Evolutionary conservation across 2,329 filamentous ascomycete species (phyloP).

Genomic region (Stenocarpella maydis): DNA sequence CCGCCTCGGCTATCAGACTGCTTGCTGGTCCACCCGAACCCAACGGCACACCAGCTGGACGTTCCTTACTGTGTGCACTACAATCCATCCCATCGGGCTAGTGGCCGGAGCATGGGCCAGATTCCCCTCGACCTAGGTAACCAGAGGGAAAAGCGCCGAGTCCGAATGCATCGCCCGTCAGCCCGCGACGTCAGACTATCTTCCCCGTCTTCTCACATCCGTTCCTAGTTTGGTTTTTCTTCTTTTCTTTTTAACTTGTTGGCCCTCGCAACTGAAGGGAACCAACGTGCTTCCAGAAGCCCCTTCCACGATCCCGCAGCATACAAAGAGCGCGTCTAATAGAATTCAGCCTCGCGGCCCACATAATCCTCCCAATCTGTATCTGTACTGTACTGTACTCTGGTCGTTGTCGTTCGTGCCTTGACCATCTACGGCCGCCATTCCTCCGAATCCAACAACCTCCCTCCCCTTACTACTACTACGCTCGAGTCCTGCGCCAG

Average conservation of each 20-base stretch:
- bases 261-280: not conserved
- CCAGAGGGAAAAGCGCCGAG: conserved; percentile 8
- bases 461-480: too few relatives aligned
- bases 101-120: conserved; percentile 15
- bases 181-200: conserved; percentile 12
- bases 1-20: conserved; percentile 17
- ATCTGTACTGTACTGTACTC: conserved; percentile 7
- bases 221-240: not conserved
- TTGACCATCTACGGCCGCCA: not conserved
- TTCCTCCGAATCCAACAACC: not conserved
- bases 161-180: conserved; percentile 12
- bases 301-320: not conserved
- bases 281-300: not conserved
- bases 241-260: not conserved
- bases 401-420: too few relatives aligned
- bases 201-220: conserved; percentile 3
- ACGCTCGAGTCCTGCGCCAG: conserved; percentile 7
- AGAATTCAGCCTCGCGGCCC: conserved; percentile 10
- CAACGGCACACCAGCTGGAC: too few relatives aligned
- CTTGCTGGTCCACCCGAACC: too few relatives aligned
- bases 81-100: not conserved
- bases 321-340: conserved; percentile 18
- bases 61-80: too few relatives aligned
- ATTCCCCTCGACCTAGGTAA: not conserved
- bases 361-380: not conserved